Evolutionary conservation across 768 basidiomycete genomes (phyloP), one percentile per base, ranked within the genome.

Genomic region (Neoboletus magnificus): DNA sequence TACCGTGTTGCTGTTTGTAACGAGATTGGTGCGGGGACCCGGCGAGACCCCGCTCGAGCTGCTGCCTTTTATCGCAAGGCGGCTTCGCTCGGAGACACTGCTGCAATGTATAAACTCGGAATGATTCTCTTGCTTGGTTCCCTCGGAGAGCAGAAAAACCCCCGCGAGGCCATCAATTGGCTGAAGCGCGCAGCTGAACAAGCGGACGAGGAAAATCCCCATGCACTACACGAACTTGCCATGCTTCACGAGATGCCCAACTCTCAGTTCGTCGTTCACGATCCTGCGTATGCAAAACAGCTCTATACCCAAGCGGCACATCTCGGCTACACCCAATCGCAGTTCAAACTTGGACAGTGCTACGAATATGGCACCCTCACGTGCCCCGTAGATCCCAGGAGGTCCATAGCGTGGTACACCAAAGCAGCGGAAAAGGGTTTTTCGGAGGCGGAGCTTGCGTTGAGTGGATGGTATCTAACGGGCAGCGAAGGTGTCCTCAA

Each of bases 81-180:
- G 5, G 94, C 94, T 10, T 93, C 93, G 1, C 76, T 98, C 35
- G 95, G 95, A 20, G 97, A 98, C 70, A 98, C 96, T 0, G 86
- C 96, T 27, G 97, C 94, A 4, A 99, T 98, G 97, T 98, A 97
- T 77, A 98, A 98, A 72, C 84, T 99, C n/a, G 94, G 94, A n/a
- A 95, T 97, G 88, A 90, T 98, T 59, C 80, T 97, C 30, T 79
- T 98, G 22, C 83, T 91, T 35, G 96, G 95, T 12, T 73, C 84
- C 16, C 79, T 98, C 5, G 88, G 85, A 25, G 92, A 95, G 70
- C 83, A 80, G 53, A 85, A 82, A 59, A 97, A 97, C 68, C 85
- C 85, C 2, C 84, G 94, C 32, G 97, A 99, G 68, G 95, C 94
- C 7, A 83, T 96, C 61, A 87, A 85, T 55, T 99, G 97, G 97